Evolutionary conservation across 129 eudicot genomes (phyloP).

Genomic region (Flaveria bidentis): DNA sequence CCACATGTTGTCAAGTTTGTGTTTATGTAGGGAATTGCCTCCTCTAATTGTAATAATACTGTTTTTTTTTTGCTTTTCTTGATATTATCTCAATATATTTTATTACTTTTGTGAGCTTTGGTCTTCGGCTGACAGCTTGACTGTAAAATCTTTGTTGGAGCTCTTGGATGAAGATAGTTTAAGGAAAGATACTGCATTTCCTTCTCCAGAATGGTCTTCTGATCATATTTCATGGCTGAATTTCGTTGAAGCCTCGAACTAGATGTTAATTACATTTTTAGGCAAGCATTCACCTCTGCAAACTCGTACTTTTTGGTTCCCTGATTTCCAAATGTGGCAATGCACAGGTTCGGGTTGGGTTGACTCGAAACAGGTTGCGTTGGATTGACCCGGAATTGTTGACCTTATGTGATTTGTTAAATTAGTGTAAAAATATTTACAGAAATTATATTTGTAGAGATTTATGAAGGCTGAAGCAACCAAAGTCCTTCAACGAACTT

Average conservation of each 20-base stretch:
- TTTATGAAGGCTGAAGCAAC: too few relatives aligned
- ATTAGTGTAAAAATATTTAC: neutral
- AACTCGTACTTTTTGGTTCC: neutral
- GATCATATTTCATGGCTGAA: constrained; percentile 96
- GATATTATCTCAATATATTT: neutral
- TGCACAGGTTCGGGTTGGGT: neutral
- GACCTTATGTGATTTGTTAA: neutral
- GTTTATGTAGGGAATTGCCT: constrained; percentile 31
- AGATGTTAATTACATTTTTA: constrained; percentile 57
- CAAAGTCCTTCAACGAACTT: too few relatives aligned
- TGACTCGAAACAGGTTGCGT: neutral
- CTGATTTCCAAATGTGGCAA: neutral
- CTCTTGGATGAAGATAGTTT: constrained; percentile 90
- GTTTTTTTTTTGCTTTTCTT: neutral
- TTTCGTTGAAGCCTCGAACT: constrained; percentile 83
- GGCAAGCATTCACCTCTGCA: constrained; percentile 18
- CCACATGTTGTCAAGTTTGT: too few relatives aligned
- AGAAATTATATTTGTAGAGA: neutral
- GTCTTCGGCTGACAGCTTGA: too few relatives aligned
- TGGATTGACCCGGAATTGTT: neutral
- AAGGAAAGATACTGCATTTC: constrained; percentile 92
- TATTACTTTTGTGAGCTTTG: neutral
- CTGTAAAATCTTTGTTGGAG: constrained; percentile 87
- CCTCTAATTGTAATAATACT: neutral
- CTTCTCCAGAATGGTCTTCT: constrained; percentile 99